Conservation (phyloP, 768 basidiomycete species). For the Tricholoma saponaceum region DNA sequence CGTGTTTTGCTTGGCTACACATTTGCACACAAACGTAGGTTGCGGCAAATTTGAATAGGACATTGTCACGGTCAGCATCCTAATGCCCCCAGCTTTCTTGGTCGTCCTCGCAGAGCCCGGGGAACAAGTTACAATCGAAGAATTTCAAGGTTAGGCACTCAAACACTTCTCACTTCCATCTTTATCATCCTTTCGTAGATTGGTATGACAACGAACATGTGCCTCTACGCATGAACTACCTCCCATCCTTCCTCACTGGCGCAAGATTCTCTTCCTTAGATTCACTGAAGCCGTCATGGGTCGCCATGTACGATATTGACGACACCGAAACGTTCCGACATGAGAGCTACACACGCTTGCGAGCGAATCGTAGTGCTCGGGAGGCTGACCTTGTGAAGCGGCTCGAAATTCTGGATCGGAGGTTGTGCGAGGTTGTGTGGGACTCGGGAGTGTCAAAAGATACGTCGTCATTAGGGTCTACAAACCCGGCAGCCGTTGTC, state of each 20-base stretch:
- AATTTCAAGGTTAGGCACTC: conserved; percentile 38
- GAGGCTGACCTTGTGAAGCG: conserved; percentile 37
- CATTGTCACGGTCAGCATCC: too few relatives aligned
- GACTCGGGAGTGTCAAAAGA: conserved; percentile 29
- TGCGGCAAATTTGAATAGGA: too few relatives aligned
- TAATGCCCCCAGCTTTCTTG: conserved; percentile 43
- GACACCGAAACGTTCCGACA: conserved; percentile 36
- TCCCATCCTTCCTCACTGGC: conserved; percentile 43
- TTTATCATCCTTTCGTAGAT: conserved; percentile 20
- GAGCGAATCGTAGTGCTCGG: conserved; percentile 39
- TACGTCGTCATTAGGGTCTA: conserved; percentile 27
- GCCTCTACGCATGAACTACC: conserved; percentile 42
- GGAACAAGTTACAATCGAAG: conserved; percentile 33
- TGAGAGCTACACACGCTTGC: conserved; percentile 39
- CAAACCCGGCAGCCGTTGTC: conserved; percentile 25
- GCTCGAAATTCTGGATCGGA: conserved; percentile 41
- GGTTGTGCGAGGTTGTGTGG: conserved; percentile 30
- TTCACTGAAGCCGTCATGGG: conserved; percentile 34
- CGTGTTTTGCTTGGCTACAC: too few relatives aligned
- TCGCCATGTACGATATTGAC: conserved; percentile 48
- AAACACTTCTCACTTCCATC: background rate
- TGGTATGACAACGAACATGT: conserved; percentile 60
- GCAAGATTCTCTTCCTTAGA: conserved; percentile 41
- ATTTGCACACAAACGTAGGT: too few relatives aligned
- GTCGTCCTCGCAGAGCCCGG: conserved; percentile 45